phyloP scores from a whole-genome alignment of 352 stramenopile genomes.

The Phytophthora nicotianae region DNA sequence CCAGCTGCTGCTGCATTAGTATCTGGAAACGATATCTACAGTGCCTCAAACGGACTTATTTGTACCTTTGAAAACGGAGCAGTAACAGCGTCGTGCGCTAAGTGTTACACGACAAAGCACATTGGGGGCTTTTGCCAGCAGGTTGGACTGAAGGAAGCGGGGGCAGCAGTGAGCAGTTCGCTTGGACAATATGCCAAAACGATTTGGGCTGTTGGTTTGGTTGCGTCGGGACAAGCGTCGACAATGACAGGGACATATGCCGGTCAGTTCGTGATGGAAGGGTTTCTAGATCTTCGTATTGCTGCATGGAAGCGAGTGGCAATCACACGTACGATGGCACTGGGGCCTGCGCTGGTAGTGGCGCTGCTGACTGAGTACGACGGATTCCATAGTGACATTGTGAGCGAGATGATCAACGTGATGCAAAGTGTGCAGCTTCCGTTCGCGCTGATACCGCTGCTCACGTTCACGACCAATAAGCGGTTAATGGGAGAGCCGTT shows the following conservation, averaged over 20 bases:
- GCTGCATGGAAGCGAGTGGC: slow-evolving; percentile 82
- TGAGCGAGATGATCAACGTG: slow-evolving; percentile 82
- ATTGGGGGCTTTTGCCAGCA: slow-evolving; percentile 71
- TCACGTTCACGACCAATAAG: slow-evolving; percentile 71
- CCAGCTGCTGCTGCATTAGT: slow-evolving; percentile 47
- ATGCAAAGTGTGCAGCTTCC: slow-evolving; percentile 89
- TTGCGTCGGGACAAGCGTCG: slow-evolving; percentile 90
- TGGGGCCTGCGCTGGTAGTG: slow-evolving; percentile 78
- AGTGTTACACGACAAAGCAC: slow-evolving; percentile 44
- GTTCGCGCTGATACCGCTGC: slow-evolving; percentile 84
- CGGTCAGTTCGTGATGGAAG: slow-evolving; percentile 95
- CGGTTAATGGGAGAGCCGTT: slow-evolving; percentile 65
- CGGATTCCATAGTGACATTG: slow-evolving; percentile 44
- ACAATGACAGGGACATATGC: slow-evolving; percentile 96
- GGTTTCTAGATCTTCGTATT: slow-evolving; percentile 89
- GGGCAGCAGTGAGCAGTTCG: slow-evolving; percentile 63
- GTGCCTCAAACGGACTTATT: slow-evolving; percentile 47
- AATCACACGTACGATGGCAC: slow-evolving; percentile 86
- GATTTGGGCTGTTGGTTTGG: slow-evolving; percentile 90
- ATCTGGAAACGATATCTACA: slow-evolving; percentile 67
- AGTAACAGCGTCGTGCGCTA: slow-evolving; percentile 29
- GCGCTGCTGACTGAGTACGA: slow-evolving; percentile 51
- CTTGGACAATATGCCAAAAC: slow-evolving; percentile 67
- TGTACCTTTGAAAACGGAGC: slow-evolving; percentile 38
- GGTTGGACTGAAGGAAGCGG: slow-evolving; percentile 77